phyloP scores from a whole-genome alignment of 257 asterid species.

The Henckelia pumila region DNA sequence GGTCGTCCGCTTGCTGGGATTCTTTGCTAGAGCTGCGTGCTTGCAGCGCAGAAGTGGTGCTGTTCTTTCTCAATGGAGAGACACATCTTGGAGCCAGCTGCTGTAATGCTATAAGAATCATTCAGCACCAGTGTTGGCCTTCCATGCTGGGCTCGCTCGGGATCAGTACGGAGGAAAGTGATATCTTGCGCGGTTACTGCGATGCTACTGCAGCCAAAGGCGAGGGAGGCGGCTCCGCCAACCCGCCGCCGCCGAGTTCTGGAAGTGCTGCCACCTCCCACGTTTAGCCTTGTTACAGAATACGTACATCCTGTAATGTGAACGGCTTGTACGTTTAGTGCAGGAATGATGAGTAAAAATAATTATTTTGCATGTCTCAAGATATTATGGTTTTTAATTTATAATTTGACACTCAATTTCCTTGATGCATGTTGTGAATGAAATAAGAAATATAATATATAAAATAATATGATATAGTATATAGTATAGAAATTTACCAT shows the following conservation, averaged over 20 bases:
- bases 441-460: too few relatives aligned
- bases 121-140: conserved; percentile 65
- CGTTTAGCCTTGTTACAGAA: neutral
- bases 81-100: conserved; percentile 52
- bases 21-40: conserved; percentile 62
- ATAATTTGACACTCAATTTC: too few relatives aligned
- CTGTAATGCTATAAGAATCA: conserved; percentile 52
- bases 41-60: conserved; percentile 60
- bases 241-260: conserved; percentile 23
- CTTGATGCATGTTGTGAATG: too few relatives aligned
- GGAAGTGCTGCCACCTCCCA: conserved; percentile 23
- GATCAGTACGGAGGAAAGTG: conserved; percentile 49
- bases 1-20: conserved; percentile 56
- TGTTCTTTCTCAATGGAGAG: conserved; percentile 70
- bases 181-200: conserved; percentile 61
- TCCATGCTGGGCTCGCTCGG: conserved; percentile 67
- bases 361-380: neutral
- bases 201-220: conserved; percentile 31
- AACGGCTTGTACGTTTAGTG: neutral
- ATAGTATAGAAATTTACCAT: too few relatives aligned
- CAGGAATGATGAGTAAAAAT: neutral
- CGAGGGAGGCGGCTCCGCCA: neutral
- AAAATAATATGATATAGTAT: too few relatives aligned
- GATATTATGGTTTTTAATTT: too few relatives aligned
- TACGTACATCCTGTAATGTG: neutral